A percentile compares a stretch with the other conserved stretches of the same genome.
These are phyloP conservation scores for Closterium sp. DNA, from an alignment of 139 green algal genomes.

Conservation along the genomic window DNA sequence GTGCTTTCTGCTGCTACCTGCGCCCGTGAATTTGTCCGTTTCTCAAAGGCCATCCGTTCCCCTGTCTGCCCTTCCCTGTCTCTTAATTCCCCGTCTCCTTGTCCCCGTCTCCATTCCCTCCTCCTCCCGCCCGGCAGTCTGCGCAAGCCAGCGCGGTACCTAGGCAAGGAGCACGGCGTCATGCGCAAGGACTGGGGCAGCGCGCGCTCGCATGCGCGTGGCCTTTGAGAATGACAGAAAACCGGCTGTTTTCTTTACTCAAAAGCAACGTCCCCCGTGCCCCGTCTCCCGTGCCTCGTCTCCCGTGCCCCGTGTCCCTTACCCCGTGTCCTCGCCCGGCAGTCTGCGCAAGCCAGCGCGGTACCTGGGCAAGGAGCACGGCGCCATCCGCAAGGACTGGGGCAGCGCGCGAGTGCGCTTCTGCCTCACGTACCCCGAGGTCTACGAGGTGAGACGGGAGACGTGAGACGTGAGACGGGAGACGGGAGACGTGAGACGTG, in stretches of 20 bases:
- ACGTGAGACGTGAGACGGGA: slow-evolving; percentile 65
- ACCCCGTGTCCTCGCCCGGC: background rate
- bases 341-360: slow-evolving; percentile 56
- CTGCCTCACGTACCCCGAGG: slow-evolving; percentile 69
- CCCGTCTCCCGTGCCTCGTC: background rate
- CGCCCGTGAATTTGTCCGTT: no score
- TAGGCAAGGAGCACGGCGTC: slow-evolving; percentile 77
- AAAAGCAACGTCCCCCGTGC: background rate
- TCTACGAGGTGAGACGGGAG: slow-evolving; percentile 60
- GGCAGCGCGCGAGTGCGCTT: slow-evolving; percentile 62
- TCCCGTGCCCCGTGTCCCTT: background rate
- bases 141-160: slow-evolving; percentile 64
- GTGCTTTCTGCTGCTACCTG: no score
- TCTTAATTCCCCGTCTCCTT: background rate
- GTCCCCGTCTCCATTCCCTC: no score
- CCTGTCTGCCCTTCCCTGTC: no score
- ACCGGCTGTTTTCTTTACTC: background rate
- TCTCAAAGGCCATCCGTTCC: no score
- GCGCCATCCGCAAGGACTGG: slow-evolving; percentile 75
- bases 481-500: no score
- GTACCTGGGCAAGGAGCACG: slow-evolving; percentile 79
- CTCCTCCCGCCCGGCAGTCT: slow-evolving; percentile 5
- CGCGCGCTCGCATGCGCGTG: no score
- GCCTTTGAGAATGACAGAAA: no score
- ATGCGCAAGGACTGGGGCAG: slow-evolving; percentile 70